phyloP scores from a whole-genome alignment of 257 asterid genomes.

The Parsonsia alboflavescens region DNA sequence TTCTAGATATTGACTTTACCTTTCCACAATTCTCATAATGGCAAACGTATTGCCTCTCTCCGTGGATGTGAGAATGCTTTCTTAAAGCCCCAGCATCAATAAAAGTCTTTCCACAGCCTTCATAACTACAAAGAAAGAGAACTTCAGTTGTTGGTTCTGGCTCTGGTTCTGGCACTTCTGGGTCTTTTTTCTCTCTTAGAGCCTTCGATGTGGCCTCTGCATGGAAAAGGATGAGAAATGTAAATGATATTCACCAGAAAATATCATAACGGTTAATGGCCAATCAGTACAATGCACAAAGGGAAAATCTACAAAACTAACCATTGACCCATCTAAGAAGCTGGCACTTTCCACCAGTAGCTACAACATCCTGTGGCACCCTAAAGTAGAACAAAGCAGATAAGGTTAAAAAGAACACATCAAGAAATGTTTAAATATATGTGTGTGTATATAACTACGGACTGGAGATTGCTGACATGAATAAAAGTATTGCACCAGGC shows the following conservation, averaged over 20 bases:
- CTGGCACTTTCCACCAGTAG: constrained; percentile 84
- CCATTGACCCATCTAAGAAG: constrained; percentile 90
- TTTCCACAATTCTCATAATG: constrained; percentile 84
- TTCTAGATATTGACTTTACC: constrained; percentile 28
- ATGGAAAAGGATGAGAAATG: constrained; percentile 11
- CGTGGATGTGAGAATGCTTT: constrained; percentile 97
- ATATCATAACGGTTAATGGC: background rate
- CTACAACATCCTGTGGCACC: constrained; percentile 94
- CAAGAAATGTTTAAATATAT: background rate
- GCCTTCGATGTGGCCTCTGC: constrained; percentile 67
- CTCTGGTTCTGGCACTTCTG: constrained; percentile 62
- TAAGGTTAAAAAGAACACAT: background rate
- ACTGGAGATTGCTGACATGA: background rate
- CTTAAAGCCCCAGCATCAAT: constrained; percentile 94
- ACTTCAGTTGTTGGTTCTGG: constrained; percentile 97
- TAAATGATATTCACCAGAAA: background rate
- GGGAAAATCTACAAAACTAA: constrained; percentile 28
- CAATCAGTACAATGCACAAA: background rate
- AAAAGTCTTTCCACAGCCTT: constrained; percentile 97
- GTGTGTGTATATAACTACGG: no score
- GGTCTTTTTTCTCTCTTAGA: constrained; percentile 60
- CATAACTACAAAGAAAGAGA: constrained; percentile 93
- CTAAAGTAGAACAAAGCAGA: constrained; percentile 27
- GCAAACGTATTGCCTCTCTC: constrained; percentile 93
- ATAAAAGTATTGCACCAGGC: background rate